Conservation (phyloP, 768 basidiomycete genomes). For the Russula olivacea region DNA sequence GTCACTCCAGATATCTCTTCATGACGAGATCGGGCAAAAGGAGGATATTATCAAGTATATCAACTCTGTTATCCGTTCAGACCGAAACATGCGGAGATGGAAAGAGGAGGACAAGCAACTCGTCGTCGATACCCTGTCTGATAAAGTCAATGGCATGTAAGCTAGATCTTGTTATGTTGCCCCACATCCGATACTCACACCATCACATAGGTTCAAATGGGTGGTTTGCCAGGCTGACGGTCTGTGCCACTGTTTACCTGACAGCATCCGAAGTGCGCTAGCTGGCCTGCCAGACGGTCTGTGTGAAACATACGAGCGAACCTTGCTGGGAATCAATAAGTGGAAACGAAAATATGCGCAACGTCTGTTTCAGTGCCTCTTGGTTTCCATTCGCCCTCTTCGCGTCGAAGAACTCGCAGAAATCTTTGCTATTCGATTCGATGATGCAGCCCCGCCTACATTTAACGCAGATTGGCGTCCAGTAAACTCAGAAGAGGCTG, state of each 20-base stretch:
- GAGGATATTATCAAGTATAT: not conserved
- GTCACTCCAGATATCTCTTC: not conserved
- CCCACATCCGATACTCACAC: too few relatives aligned
- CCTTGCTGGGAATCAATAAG: not conserved
- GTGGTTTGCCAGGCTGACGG: not conserved
- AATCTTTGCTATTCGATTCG: not conserved
- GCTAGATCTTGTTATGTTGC: too few relatives aligned
- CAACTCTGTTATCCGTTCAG: not conserved
- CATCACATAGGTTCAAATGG: not conserved
- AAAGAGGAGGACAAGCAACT: not conserved
- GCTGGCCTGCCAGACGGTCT: not conserved
- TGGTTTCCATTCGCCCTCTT: not conserved
- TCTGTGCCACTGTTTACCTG: not conserved
- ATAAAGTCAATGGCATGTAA: slow-evolving; percentile 12
- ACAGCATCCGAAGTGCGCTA: not conserved
- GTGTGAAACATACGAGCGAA: not conserved
- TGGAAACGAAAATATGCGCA: not conserved
- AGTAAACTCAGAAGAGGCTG: not conserved
- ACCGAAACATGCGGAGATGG: slow-evolving; percentile 9
- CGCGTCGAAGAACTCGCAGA: not conserved
- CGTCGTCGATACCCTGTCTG: not conserved
- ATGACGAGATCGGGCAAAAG: not conserved
- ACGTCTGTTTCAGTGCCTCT: not conserved
- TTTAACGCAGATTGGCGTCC: not conserved
- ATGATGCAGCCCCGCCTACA: not conserved